phyloP scores from a whole-genome alignment of 1,284 basidiomycete species.

The Malassezia pachydermatis region DNA sequence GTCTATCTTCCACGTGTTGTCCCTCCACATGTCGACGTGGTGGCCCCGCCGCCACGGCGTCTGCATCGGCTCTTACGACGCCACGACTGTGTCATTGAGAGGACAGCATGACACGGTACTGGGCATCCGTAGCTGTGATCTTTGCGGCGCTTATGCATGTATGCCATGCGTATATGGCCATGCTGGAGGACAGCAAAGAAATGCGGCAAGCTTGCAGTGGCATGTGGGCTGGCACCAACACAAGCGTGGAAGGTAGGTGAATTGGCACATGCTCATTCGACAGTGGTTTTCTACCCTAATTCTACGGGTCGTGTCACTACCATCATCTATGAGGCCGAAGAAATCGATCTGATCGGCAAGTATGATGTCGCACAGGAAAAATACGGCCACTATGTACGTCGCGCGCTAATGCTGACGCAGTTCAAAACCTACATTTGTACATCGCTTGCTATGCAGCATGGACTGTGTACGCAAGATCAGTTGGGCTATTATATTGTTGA shows the following conservation, averaged over 20 bases:
- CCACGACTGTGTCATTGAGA: too few species aligned
- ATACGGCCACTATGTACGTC: slow-evolving; percentile 4
- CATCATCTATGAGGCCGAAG: slow-evolving; percentile 89
- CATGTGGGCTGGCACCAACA: slow-evolving; percentile 72
- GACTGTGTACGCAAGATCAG: slow-evolving; percentile 24
- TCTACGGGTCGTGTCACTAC: slow-evolving; percentile 83
- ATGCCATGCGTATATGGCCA: slow-evolving; percentile 27
- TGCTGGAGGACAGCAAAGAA: slow-evolving; percentile 54
- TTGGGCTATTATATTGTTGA: slow-evolving; percentile 38
- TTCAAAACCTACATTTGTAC: slow-evolving; percentile 59
- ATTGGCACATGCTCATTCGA: neutral
- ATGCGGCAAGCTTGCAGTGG: slow-evolving; percentile 78
- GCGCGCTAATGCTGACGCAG: neutral
- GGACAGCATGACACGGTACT: too few species aligned
- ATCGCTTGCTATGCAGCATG: slow-evolving; percentile 20
- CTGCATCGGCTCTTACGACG: too few species aligned
- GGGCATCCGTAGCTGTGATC: too few species aligned
- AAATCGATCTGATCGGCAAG: slow-evolving; percentile 70
- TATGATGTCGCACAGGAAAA: slow-evolving; percentile 25
- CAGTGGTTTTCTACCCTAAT: slow-evolving; percentile 67
- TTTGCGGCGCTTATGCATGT: too few species aligned
- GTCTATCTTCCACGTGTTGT: slow-evolving; percentile 1
- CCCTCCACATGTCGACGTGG: too few species aligned
- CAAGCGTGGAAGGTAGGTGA: slow-evolving; percentile 69
- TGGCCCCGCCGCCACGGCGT: too few species aligned